These are phyloP conservation scores for Lachnellula cervina DNA, from an alignment of 2,329 filamentous ascomycete genomes.

Conservation along the genomic window DNA sequence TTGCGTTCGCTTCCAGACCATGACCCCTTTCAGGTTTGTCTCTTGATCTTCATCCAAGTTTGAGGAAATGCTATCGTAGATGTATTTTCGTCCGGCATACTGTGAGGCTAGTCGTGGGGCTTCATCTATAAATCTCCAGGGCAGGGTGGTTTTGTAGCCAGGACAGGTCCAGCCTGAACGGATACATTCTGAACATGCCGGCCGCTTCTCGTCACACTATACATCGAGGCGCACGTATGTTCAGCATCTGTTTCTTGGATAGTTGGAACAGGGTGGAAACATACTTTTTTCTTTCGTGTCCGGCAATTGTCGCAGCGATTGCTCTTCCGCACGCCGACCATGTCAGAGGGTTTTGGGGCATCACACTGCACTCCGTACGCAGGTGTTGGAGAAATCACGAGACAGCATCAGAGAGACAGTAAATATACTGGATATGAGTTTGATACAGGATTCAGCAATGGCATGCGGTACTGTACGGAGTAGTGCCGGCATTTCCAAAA, in stretches of 20 bases:
- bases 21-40: neutral
- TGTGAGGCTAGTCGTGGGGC: conserved; percentile 2
- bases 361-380: neutral
- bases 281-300: conserved; percentile 18
- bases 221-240: neutral
- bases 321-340: conserved; percentile 15
- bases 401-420: neutral
- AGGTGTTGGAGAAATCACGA: neutral
- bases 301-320: conserved; percentile 16
- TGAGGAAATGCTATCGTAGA: neutral
- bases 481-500: too few relatives aligned
- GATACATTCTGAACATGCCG: conserved; percentile 17
- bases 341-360: neutral
- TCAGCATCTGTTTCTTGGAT: too few relatives aligned
- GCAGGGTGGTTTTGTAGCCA: conserved; percentile 3
- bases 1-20: neutral
- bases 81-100: conserved; percentile 6
- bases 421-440: neutral
- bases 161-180: conserved; percentile 13
- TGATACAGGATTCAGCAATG: too few relatives aligned
- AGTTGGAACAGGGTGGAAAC: neutral
- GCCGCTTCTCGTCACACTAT: conserved; percentile 18
- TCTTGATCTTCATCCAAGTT: neutral
- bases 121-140: conserved; percentile 18
- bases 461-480: too few relatives aligned